Evolutionary conservation across 73 alveolate genomes (phyloP), one percentile per base, ranked within the genome.

Genomic region (Paramecium tetraurelia): DNA sequence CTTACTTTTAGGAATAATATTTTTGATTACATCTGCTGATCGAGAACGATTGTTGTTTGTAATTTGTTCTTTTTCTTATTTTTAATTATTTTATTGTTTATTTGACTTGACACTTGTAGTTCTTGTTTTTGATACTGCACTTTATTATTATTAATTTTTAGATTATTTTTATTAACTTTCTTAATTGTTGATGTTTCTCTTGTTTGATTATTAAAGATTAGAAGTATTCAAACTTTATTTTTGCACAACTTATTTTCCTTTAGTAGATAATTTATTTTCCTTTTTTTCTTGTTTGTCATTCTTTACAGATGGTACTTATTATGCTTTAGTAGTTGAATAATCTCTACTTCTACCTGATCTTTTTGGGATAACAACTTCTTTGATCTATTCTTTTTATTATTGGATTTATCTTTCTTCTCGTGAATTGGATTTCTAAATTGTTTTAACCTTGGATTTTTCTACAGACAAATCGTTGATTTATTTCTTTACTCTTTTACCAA

Each of bases 101-200:
- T 16, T 53, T 9, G 31, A 53, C 18, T 53, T 4, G 4, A 5
- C 29, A 53, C 69, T 53, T n/a, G 29, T 18, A 53, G 35, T 53
- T 53, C 69, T 53, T 18, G 69, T 53, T 53, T 53, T 53, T n/a
- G 69, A 18, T 5, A 53, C 11, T 53, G 6, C 21, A n/a, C 16
- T 53, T 53, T 16, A 18, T 43, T 31, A 27, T 44, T 93, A 24
- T 40, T 38, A 92, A 20, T 76, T 87, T 93, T 86, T 57, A 36
- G 58, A 35, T 69, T 93, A 12, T 48, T 53, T 1, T 53, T 53
- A 53, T 53, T n/a, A 16, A 22, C 27, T 53, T n/a, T 5, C 31
- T 53, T 8, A 53, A n/a, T 18, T 48, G 2, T 0, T 3, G 3
- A 0, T 48, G 4, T 9, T n/a, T 18, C 7, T 53, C 3, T 53